Base-by-base conservation (phyloP, 2,329 filamentous ascomycete genomes). In the Penicillium glabrum region DNA sequence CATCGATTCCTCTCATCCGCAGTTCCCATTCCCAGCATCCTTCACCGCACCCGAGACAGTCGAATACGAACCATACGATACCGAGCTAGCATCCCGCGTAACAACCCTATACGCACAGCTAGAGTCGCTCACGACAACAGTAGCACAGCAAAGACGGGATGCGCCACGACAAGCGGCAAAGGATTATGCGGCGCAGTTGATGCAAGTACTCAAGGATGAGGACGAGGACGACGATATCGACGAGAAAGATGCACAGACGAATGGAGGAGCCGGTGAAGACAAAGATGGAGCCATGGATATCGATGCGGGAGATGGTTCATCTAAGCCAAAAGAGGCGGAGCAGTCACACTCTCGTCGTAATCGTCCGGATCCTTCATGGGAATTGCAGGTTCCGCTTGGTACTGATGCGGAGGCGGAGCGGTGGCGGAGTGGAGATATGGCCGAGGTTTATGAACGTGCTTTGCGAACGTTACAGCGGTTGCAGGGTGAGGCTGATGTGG, bases 61-160 rank as follows among this genome's bases (percentile, higher is more conserved):
- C 57, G 77, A 80, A 61, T 80, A 80, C 62, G 77, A 79, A 59
- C 57, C 76, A 1, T 80, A 76, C 58, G 79, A 81, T 57, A 67
- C 72, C 4, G 68, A 69, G 1, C 73, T 81, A 3, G 78, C 77
- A 6, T 67, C 74, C 49, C 71, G 72, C 13, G 71, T 81, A 19
- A 74, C 76, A 2, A 69, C 73, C 11, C 67, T 81, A 1, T 80
- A 81, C 58, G 77, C 75, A 39, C 78, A 80, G 57, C 63, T 81
- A 11, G 79, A 81, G 60, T 74, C 72, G 7, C 68, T 80, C 39
- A 80, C 77, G 6, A 79, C 77, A 41, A 75, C 73, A 16, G 78
- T 81, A 2, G 77, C 77, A 45, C 73, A 79, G 57, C 62, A 80
- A 61, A 68, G 79, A 54, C 70, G 79, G 27, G 75, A 78, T 55